Percentiles rank a stretch among this genome's conserved stretches.
Evolutionary conservation across 495 filamentous ascomycete species (phyloP).

Genomic region (Annulohypoxylon bovei): DNA sequence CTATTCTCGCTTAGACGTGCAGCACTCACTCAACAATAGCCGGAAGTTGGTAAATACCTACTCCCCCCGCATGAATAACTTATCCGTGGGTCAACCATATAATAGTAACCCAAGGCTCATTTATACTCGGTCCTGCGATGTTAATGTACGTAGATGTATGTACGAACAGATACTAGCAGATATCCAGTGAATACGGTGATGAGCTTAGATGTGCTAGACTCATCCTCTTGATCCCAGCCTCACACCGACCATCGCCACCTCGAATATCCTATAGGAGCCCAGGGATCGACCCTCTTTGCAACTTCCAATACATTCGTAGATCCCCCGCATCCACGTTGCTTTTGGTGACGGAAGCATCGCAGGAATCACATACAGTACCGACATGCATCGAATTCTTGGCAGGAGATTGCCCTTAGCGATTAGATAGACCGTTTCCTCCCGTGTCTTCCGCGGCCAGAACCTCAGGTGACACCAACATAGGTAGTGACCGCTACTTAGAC

Average conservation of each 20-base stretch:
- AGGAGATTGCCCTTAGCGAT: conserved; percentile 1
- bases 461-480: conserved; percentile 5
- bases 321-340: conserved; percentile 5
- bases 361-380: conserved; percentile 26
- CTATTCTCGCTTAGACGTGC: conserved; percentile 33
- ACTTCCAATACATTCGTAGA: neutral
- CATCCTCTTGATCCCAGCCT: conserved; percentile 2
- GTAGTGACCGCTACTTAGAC: neutral
- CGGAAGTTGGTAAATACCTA: conserved; percentile 40
- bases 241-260: conserved; percentile 2
- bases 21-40: conserved; percentile 37
- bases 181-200: neutral
- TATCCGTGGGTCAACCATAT: conserved; percentile 35
- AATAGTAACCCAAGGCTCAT: conserved; percentile 38
- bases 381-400: conserved; percentile 35
- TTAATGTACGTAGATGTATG: conserved; percentile 13
- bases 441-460: conserved; percentile 20
- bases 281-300: conserved; percentile 20
- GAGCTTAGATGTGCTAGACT: conserved; percentile 9
- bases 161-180: conserved; percentile 2
- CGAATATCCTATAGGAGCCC: neutral
- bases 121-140: conserved; percentile 23
- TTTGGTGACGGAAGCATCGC: conserved; percentile 11
- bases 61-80: conserved; percentile 36
- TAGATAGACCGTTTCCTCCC: conserved; percentile 29